Percentiles rank a stretch among this genome's conserved stretches.
Conservation (phyloP, 495 filamentous ascomycete genomes). For the Trichoderma parareesei region DNA sequence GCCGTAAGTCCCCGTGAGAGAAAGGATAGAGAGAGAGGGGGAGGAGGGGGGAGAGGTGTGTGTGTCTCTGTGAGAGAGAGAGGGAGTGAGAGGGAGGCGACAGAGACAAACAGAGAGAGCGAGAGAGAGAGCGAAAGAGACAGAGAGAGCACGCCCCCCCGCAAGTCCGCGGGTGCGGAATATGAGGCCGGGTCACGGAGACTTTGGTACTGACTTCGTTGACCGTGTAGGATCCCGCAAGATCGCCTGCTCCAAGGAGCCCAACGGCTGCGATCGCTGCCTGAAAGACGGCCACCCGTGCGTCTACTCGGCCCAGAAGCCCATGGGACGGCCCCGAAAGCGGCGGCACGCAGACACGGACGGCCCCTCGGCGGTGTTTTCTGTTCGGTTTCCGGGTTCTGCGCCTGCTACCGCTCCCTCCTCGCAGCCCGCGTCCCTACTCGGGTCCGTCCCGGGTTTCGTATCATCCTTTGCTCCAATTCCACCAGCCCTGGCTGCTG, state of each 20-base stretch:
- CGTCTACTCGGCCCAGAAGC: constrained; percentile 52
- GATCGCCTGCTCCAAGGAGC: constrained; percentile 53
- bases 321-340: constrained; percentile 55
- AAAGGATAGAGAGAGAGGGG: not conserved
- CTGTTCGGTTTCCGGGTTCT: not conserved
- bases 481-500: not conserved
- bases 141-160: too few species aligned
- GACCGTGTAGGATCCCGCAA: constrained; percentile 44
- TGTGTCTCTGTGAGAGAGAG: too few species aligned
- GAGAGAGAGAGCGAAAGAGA: not conserved
- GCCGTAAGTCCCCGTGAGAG: constrained; percentile 36
- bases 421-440: not conserved
- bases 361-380: too few species aligned
- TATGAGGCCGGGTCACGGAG: constrained; percentile 1
- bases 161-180: too few species aligned
- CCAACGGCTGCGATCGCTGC: constrained; percentile 48
- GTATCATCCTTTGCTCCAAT: not conserved
- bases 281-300: constrained; percentile 44
- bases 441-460: not conserved
- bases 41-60: not conserved
- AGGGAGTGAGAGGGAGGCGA: not conserved
- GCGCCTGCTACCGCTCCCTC: not conserved
- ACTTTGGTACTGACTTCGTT: constrained; percentile 19
- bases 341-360: constrained; percentile 29
- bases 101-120: not conserved